Base-by-base conservation (phyloP, 805 yeast species). In the Candida michaelii region DNA sequence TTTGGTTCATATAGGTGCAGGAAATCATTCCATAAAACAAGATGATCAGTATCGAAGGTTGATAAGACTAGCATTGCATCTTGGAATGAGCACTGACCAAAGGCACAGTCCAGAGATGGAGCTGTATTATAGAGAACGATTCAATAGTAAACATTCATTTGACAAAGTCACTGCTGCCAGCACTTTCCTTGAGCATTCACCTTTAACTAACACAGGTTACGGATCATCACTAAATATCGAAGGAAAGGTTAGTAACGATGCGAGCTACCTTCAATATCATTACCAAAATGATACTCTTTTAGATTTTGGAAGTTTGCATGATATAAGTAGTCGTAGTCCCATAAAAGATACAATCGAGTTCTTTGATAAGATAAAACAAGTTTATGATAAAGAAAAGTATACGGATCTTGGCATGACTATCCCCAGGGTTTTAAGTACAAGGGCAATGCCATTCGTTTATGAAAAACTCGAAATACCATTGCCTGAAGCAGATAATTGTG, bases 1-100 rank as follows among this genome's bases (percentile, higher is more conserved):
- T 23, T 46, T 76, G 8, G 55, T 68, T n/a, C 82, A 77, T 52
- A 54, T 74, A 17, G 82, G 82, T 1, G 82, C 82, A 3, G 82
- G 82, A 1, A 60, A 53, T 25, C 80, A 76, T 49, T 54, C 62
- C 5, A 27, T 21, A 2, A 33, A 36, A 4, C 51, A 52, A 18
- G 46, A 42, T 5, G 21, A 27, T 2, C 39, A 45, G n/a, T 69
- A 65, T 47, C 63, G 50, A 43, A 42, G 40, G 7, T 54, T 73
- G 9, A 47, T 72, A 9, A 49, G 46, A 24, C 33, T 43, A n/a
- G 63, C 71, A 3, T 46, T 69, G 21, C n/a, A n/a, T n/a, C n/a
- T n/a, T n/a, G n/a, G n/a, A n/a, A n/a, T n/a, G n/a, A n/a, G n/a
- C n/a, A n/a, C n/a, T n/a, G n/a, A n/a, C n/a, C n/a, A n/a, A n/a